A percentile compares a stretch with the other conserved stretches of the same genome.
These are phyloP conservation scores for Aspergillus sclerotiicarbonarius DNA, from an alignment of 495 filamentous ascomycete genomes.

Conservation along the genomic window DNA sequence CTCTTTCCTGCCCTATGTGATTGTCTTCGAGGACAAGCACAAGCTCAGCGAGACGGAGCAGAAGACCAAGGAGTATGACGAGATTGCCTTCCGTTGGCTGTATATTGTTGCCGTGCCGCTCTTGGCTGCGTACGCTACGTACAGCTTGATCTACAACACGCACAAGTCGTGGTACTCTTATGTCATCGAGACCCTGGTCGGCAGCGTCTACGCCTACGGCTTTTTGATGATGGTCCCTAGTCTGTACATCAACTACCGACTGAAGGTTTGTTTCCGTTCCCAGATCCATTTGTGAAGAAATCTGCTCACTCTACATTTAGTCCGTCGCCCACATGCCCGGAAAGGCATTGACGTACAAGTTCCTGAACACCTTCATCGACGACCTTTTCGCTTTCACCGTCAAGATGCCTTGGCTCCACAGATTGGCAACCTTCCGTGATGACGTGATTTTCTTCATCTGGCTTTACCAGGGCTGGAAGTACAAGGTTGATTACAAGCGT, in stretches of 20 bases:
- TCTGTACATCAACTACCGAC: slow-evolving; percentile 96
- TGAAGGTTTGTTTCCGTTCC: slow-evolving; percentile 56
- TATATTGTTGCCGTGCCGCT: slow-evolving; percentile 90
- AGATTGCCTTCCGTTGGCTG: slow-evolving; percentile 95
- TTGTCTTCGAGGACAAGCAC: slow-evolving; percentile 95
- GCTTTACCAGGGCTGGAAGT: slow-evolving; percentile 91
- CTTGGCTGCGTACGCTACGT: slow-evolving; percentile 81
- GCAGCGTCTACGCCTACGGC: slow-evolving; percentile 95
- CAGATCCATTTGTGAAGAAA: background rate
- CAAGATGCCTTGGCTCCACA: slow-evolving; percentile 96
- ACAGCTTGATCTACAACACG: slow-evolving; percentile 87
- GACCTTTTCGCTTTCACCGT: slow-evolving; percentile 97
- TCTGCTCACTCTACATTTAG: slow-evolving; percentile 32
- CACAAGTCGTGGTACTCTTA: slow-evolving; percentile 99
- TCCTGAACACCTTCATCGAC: slow-evolving; percentile 78
- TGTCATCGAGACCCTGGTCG: slow-evolving; percentile 86
- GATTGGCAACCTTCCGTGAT: slow-evolving; percentile 90
- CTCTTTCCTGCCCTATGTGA: slow-evolving; percentile 74
- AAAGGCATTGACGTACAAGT: slow-evolving; percentile 96
- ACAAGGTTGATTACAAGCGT: slow-evolving; percentile 86
- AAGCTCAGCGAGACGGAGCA: slow-evolving; percentile 91
- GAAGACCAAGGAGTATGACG: slow-evolving; percentile 97
- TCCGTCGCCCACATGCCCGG: slow-evolving; percentile 96
- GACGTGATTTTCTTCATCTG: slow-evolving; percentile 99
- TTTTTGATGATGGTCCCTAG: slow-evolving; percentile 99